Conservation (phyloP, 306 rosid species). For the Prosopis cineraria region DNA sequence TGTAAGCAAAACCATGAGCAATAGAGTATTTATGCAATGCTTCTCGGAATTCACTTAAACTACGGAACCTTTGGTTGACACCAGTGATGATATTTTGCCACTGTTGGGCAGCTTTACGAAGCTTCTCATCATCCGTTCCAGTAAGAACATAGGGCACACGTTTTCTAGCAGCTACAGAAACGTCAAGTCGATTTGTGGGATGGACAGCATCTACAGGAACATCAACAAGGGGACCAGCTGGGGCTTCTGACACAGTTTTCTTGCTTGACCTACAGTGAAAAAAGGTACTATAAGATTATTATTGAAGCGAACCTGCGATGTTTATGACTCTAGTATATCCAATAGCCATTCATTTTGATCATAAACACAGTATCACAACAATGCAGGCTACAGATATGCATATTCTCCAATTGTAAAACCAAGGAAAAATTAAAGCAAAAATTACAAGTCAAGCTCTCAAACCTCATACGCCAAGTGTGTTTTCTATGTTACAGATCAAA, state of each 20-base stretch:
- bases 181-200: slow-evolving; percentile 39
- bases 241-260: slow-evolving; percentile 86
- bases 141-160: slow-evolving; percentile 47
- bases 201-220: slow-evolving; percentile 41
- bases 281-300: slow-evolving; percentile 30
- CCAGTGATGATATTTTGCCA: slow-evolving; percentile 99
- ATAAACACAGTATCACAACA: slow-evolving; percentile 16
- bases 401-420: slow-evolving; percentile 14
- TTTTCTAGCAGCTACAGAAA: slow-evolving; percentile 46
- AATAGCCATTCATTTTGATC: slow-evolving; percentile 20
- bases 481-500: slow-evolving; percentile 24
- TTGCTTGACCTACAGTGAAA: slow-evolving; percentile 74
- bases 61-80: slow-evolving; percentile 87
- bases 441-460: slow-evolving; percentile 14
- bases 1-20: slow-evolving; percentile 92
- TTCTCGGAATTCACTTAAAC: slow-evolving; percentile 87
- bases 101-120: slow-evolving; percentile 80
- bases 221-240: slow-evolving; percentile 52
- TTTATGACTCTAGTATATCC: slow-evolving; percentile 11
- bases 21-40: slow-evolving; percentile 94
- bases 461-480: slow-evolving; percentile 22
- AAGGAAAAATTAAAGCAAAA: neutral
- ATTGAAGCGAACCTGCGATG: slow-evolving; percentile 11
- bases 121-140: slow-evolving; percentile 53
- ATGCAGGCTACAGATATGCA: slow-evolving; percentile 3